Base-by-base conservation (phyloP, 1,139 yeast species). In the Kurtzmaniella quercitrusa region DNA sequence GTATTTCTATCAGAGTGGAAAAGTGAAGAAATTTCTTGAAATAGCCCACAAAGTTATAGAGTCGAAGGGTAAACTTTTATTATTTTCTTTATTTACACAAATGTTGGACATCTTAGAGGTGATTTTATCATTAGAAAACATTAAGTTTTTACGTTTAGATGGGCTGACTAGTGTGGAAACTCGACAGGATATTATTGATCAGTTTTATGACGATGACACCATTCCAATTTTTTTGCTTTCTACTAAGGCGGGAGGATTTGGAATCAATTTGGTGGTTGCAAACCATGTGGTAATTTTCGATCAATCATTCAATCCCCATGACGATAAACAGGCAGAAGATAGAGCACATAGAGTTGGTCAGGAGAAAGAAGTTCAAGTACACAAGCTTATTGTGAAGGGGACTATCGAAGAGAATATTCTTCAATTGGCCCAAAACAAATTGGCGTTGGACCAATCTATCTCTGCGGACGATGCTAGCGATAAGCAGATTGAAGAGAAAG, bases 311-410 rank as follows among this genome's bases (percentile, higher is more conserved):
- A 93, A 93, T 56, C 99, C 99, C 0, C 98, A 94, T 61, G 98
- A 93, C 62, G 99, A 93, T 60, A 86, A 85, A 59, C 99, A 93
- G 67, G 99, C 99, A 0, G 98, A 94, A 61, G 98, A 93, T 62
- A 78, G 99, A 58, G 96, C 98, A 0, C 99, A 93, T 63, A 79
- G 99, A 62, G 96, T 94, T 23, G 99, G 99, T 2, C 98, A 94
- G 65, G 85, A 86, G 37, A 81, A 85, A 47, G 93, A 87, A 42
- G 99, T 94, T 17, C 71, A 75, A 39, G 96, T 94, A 14, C 79
- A 81, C 41, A 78, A 95, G 47, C 68, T 94, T 54, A 85, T 94
- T 46, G 77, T 86, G 10, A 75, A 74, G 51, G 74, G 80, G 45
- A 82, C 96, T 1, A 85, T 94, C 37, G 99, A 93, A 55, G 97